Percentiles rank a stretch among this genome's conserved stretches.
Evolutionary conservation across 1,284 basidiomycete species (phyloP).

Genomic region (Retiboletus flavoniger): DNA sequence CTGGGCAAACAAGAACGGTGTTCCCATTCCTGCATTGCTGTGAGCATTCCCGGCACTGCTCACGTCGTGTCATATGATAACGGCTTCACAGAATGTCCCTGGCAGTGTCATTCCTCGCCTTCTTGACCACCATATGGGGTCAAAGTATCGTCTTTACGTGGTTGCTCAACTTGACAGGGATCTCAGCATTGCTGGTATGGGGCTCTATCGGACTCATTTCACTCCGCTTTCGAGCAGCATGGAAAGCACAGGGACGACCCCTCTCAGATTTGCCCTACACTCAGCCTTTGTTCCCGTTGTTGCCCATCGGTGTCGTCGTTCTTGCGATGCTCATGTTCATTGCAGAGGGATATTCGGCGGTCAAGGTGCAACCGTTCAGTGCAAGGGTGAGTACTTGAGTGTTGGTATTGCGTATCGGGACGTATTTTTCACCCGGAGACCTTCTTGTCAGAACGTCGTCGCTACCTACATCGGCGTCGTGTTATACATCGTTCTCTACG

Average conservation of each 20-base stretch:
- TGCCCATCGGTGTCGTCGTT: conserved; percentile 44
- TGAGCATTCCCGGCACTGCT: conserved; percentile 30
- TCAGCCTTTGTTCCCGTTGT: conserved; percentile 49
- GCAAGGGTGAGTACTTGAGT: conserved; percentile 33
- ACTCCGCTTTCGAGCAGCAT: conserved; percentile 50
- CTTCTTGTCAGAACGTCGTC: conserved; percentile 37
- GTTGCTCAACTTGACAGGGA: conserved; percentile 67
- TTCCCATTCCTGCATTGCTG: conserved; percentile 55
- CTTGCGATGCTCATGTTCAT: conserved; percentile 49
- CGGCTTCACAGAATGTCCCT: conserved; percentile 41
- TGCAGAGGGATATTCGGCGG: conserved; percentile 50
- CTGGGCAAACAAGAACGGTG: conserved; percentile 59
- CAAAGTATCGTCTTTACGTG: conserved; percentile 53
- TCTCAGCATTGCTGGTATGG: conserved; percentile 70
- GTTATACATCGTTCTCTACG: conserved; percentile 38
- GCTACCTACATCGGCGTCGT: conserved; percentile 43
- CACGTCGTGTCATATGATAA: background rate
- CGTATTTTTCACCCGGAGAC: background rate
- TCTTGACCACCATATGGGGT: conserved; percentile 57
- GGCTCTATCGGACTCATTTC: conserved; percentile 55
- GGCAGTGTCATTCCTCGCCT: conserved; percentile 47
- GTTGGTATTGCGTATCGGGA: background rate
- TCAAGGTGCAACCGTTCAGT: conserved; percentile 36
- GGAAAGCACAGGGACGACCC: conserved; percentile 39
- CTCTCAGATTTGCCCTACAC: conserved; percentile 46